Percentiles rank a stretch among this genome's conserved stretches.
Evolutionary conservation across 495 filamentous ascomycete genomes (phyloP).

Genomic region (Bryoglossum gracile): DNA sequence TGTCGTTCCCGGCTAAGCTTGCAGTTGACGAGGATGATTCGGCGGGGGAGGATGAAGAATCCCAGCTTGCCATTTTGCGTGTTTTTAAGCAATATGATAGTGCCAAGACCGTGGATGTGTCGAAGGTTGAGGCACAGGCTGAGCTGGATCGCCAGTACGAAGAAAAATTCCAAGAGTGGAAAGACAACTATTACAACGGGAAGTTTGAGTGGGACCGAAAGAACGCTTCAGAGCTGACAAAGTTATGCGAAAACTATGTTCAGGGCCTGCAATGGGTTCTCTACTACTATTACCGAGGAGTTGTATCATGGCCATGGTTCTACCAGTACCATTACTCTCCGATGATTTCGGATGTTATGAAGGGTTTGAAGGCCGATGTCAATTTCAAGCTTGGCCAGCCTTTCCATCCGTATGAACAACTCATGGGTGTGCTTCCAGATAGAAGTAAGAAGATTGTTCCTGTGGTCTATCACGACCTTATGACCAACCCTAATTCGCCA

Average conservation of each 20-base stretch:
- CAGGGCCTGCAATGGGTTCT: constrained; percentile 98
- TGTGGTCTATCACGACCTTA: constrained; percentile 75
- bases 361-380: constrained; percentile 78
- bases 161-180: constrained; percentile 82
- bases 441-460: constrained; percentile 96
- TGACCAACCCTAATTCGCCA: constrained; percentile 85
- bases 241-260: constrained; percentile 91
- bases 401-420: constrained; percentile 88
- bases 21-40: constrained; percentile 48
- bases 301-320: constrained; percentile 98
- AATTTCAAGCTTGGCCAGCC: constrained; percentile 91
- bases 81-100: constrained; percentile 86
- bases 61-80: constrained; percentile 70
- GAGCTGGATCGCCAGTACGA: constrained; percentile 78
- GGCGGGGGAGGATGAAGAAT: constrained; percentile 78
- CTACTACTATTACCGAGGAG: constrained; percentile 95
- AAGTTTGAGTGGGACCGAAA: constrained; percentile 90
- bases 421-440: constrained; percentile 97
- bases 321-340: constrained; percentile 95
- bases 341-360: constrained; percentile 88
- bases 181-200: constrained; percentile 80
- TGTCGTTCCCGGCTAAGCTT: constrained; percentile 57
- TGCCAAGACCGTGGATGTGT: constrained; percentile 75
- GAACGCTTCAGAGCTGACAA: constrained; percentile 71
- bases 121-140: constrained; percentile 66